phyloP scores from a whole-genome alignment of 495 filamentous ascomycete species.

The Xylaria grammica region DNA sequence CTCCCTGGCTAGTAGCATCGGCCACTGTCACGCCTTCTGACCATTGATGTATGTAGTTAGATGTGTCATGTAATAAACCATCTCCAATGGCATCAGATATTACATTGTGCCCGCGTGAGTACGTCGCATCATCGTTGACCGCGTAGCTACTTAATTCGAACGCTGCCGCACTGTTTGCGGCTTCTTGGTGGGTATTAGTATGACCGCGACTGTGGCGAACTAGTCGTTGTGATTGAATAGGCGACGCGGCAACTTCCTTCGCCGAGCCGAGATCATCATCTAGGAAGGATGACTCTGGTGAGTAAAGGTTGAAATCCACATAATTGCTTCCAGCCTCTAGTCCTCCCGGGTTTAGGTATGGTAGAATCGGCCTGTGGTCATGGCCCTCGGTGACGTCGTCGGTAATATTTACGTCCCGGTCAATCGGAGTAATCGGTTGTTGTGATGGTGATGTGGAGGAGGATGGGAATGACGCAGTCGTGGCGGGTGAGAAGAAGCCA shows the following conservation, averaged over 20 bases:
- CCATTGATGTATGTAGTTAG: not conserved
- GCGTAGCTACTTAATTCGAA: not conserved
- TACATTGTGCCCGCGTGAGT: not conserved
- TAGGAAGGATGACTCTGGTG: constrained; percentile 47
- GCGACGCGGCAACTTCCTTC: constrained; percentile 30
- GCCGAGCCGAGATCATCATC: constrained; percentile 46
- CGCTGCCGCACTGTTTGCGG: not conserved
- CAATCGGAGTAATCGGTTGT: constrained; percentile 35
- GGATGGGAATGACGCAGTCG: constrained; percentile 38
- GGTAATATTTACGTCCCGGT: constrained; percentile 23
- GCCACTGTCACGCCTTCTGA: not conserved
- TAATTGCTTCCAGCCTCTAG: constrained; percentile 49
- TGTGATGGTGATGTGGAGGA: constrained; percentile 43
- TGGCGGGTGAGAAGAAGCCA: constrained; percentile 43
- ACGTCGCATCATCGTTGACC: not conserved
- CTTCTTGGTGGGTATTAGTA: not conserved
- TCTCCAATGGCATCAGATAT: not conserved
- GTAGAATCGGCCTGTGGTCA: constrained; percentile 36
- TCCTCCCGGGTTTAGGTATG: constrained; percentile 48
- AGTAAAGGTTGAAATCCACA: constrained; percentile 58
- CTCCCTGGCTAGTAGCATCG: not conserved
- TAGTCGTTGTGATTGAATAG: constrained; percentile 21
- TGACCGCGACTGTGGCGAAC: not conserved
- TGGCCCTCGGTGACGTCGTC: constrained; percentile 22
- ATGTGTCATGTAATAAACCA: not conserved